A percentile compares a stretch with the other conserved stretches of the same genome.
phyloP scores from a whole-genome alignment of 306 rosid species.

The Phaseolus lunatus region DNA sequence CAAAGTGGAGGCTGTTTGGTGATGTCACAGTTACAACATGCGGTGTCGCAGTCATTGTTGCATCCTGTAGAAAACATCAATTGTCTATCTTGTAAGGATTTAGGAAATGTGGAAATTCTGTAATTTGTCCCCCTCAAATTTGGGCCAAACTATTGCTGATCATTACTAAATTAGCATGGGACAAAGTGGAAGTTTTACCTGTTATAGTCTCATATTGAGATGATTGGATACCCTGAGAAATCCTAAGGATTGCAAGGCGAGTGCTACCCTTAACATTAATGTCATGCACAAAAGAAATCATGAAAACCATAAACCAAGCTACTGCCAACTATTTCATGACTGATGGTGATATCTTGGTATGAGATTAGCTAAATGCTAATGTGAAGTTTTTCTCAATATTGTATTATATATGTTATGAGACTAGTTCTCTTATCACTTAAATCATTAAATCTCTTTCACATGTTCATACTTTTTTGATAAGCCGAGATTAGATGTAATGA shows the following conservation, averaged over 20 bases:
- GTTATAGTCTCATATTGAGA: constrained; percentile 61
- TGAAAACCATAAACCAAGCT: constrained; percentile 50
- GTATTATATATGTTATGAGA: constrained; percentile 32
- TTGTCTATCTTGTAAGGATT: constrained; percentile 10
- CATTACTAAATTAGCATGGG: not conserved
- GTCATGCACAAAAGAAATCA: constrained; percentile 38
- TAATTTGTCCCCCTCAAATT: not conserved
- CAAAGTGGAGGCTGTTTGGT: constrained; percentile 79
- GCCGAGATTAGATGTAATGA: constrained; percentile 38
- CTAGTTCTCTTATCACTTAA: too few relatives aligned
- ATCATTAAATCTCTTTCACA: constrained; percentile 45
- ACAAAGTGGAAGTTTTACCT: constrained; percentile 51
- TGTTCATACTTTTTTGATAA: constrained; percentile 39
- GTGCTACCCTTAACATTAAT: constrained; percentile 58
- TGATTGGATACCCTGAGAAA: constrained; percentile 49
- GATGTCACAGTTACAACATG: constrained; percentile 83
- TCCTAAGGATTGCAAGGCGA: constrained; percentile 44
- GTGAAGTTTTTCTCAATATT: constrained; percentile 32
- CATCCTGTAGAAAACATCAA: constrained; percentile 70
- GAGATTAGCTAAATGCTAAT: constrained; percentile 39
- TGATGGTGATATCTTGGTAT: not conserved
- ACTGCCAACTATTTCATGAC: constrained; percentile 55
- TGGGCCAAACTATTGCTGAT: not conserved
- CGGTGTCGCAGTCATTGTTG: constrained; percentile 80
- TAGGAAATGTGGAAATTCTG: not conserved